phyloP scores from a whole-genome alignment of 805 yeast species.

The Zygosaccharomyces siamensis region DNA sequence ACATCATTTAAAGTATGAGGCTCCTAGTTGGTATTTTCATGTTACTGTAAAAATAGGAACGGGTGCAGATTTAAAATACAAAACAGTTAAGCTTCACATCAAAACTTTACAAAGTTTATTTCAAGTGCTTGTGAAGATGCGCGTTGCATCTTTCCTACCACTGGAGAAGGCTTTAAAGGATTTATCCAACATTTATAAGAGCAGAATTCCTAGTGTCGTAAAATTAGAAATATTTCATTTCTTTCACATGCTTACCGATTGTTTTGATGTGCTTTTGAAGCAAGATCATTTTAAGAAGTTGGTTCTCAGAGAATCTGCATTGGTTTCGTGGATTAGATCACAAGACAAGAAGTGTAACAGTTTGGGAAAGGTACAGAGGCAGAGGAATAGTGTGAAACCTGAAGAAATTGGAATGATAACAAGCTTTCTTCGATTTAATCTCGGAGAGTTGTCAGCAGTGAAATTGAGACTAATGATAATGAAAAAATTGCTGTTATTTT shows the following conservation, averaged over 20 bases:
- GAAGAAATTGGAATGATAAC: slow-evolving; percentile 29
- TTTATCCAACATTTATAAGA: slow-evolving; percentile 13
- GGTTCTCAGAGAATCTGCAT: slow-evolving; percentile 11
- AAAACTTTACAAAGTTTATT: slow-evolving; percentile 21
- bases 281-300: slow-evolving; percentile 8
- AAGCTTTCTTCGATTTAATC: slow-evolving; percentile 24
- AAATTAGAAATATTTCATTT: slow-evolving; percentile 13
- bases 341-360: slow-evolving; percentile 7
- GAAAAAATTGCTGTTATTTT: slow-evolving; percentile 22
- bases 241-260: slow-evolving; percentile 11
- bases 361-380: neutral
- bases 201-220: slow-evolving; percentile 11
- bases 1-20: slow-evolving; percentile 22
- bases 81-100: slow-evolving; percentile 16
- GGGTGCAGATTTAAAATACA: neutral
- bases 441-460: slow-evolving; percentile 18
- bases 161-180: slow-evolving; percentile 15
- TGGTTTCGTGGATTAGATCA: slow-evolving; percentile 18
- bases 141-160: slow-evolving; percentile 26
- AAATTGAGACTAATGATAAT: slow-evolving; percentile 12
- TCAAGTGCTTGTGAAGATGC: slow-evolving; percentile 11
- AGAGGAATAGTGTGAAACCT: slow-evolving; percentile 19
- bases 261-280: slow-evolving; percentile 12
- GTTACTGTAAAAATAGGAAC: slow-evolving; percentile 6
- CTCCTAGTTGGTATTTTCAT: slow-evolving; percentile 21